A percentile compares a stretch with the other conserved stretches of the same genome.
These are phyloP conservation scores for Xylaria sp. DNA, from an alignment of 2,329 filamentous ascomycete species.

Conservation along the genomic window DNA sequence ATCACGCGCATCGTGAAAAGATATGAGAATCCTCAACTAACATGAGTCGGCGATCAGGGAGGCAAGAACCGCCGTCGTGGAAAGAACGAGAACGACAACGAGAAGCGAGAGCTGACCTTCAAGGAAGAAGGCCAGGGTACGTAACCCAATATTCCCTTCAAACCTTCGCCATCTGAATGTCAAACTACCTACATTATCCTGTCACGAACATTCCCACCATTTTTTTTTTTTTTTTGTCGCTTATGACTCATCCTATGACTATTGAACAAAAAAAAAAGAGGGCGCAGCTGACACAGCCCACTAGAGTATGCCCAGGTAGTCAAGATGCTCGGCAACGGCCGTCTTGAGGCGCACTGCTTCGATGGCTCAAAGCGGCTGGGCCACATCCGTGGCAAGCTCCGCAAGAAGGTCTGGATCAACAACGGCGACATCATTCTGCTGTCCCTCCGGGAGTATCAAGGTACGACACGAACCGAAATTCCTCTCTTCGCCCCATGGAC, in stretches of 20 bases:
- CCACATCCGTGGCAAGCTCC: slow-evolving; percentile 91
- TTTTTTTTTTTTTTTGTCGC: no score
- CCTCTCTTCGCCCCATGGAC: neutral
- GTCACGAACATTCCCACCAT: neutral
- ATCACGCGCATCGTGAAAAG: neutral
- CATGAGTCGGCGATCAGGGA: slow-evolving; percentile 61
- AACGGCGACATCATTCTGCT: slow-evolving; percentile 92
- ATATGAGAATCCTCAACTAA: slow-evolving; percentile 32
- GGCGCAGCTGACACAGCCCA: slow-evolving; percentile 6
- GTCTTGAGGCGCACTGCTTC: slow-evolving; percentile 91
- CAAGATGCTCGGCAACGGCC: slow-evolving; percentile 96
- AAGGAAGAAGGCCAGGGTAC: slow-evolving; percentile 93
- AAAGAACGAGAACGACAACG: slow-evolving; percentile 99
- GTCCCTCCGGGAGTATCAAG: slow-evolving; percentile 85
- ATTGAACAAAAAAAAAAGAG: neutral
- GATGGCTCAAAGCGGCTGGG: slow-evolving; percentile 84
- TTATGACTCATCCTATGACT: no score
- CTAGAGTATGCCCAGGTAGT: slow-evolving; percentile 71
- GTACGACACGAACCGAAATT: slow-evolving; percentile 47
- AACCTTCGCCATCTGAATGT: neutral
- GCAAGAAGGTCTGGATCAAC: slow-evolving; percentile 99
- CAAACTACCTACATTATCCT: neutral
- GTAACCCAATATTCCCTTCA: slow-evolving; percentile 24
- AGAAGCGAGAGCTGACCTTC: slow-evolving; percentile 98
- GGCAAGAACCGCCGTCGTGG: slow-evolving; percentile 98